Base-by-base conservation (phyloP, 2,329 filamentous ascomycete species). In the Claviceps spartinae region DNA sequence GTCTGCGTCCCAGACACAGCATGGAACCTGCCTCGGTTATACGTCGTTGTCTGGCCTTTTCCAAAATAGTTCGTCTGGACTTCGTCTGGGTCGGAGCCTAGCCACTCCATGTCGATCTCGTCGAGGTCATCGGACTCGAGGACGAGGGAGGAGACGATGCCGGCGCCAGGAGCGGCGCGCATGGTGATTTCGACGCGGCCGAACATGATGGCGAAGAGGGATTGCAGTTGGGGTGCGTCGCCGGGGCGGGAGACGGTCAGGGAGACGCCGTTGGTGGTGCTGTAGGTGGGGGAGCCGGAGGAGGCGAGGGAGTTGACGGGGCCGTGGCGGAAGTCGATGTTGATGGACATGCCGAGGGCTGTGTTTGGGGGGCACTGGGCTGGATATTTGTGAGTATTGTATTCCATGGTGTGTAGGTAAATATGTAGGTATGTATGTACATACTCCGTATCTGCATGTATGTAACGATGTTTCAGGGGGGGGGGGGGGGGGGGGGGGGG, bases 171-270 rank as follows among this genome's bases (percentile, higher is more conserved):
- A 9, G 93, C 89, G 26, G 88, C 82, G 69, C 91, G 90, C 73
- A 96, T 77, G 36, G 81, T 83, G 59, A 90, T 80, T 58, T 95
- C 86, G 63, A 96, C 86, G 57, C 84, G 86, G 59, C 93, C 93
- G 66, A 96, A 98, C 93, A 98, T 97, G 72, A 98, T 95, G 75
- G 96, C 97, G 79, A 95, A 97, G 62, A 93, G 81, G 55, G 89
- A 95, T 57, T 78, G 78, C 55, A 98, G 79, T 66, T 91, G 85
- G 0, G 93, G 93, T 3, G 88, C 80, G 64, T 98, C 88, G 53
- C 91, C 90, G 49, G 82, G 76, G 62, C 82, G 72, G 50, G 80
- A 69, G 50, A 98, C 83, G 26, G 87, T 89, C 66, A 98, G 94
- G 16, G 79, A 79, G 26, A 79, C 90, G 54, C 93, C 93, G 64